A percentile compares a stretch with the other conserved stretches of the same genome.
Conservation (phyloP, 495 filamentous ascomycete species). For the Podospora pseudoanserina region DNA sequence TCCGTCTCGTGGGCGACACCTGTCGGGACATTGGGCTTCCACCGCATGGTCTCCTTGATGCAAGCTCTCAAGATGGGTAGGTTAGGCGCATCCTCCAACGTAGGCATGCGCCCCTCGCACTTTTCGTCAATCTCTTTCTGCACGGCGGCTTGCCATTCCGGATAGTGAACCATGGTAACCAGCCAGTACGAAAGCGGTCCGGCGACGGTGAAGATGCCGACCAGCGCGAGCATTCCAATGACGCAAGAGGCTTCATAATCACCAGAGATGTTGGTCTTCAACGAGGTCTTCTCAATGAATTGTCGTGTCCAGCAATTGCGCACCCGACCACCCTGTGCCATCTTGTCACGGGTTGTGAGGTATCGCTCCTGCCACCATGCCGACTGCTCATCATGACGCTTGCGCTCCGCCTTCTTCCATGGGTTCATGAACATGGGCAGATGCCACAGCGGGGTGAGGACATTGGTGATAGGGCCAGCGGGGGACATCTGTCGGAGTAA, state of each 20-base stretch:
- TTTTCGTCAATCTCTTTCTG: constrained; percentile 54
- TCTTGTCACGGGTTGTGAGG: constrained; percentile 21
- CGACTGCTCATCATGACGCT: constrained; percentile 40
- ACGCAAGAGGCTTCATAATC: constrained; percentile 41
- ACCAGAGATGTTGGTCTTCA: constrained; percentile 36
- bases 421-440: constrained; percentile 37
- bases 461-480: constrained; percentile 44
- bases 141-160: constrained; percentile 38
- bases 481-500: constrained; percentile 43
- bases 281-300: constrained; percentile 35
- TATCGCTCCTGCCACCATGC: constrained; percentile 40
- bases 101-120: constrained; percentile 41
- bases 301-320: constrained; percentile 37
- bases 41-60: constrained; percentile 48
- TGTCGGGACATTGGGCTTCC: constrained; percentile 48
- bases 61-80: constrained; percentile 50
- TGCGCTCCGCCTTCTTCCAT: constrained; percentile 40
- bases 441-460: constrained; percentile 42
- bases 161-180: constrained; percentile 40
- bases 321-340: constrained; percentile 24
- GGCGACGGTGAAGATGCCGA: constrained; percentile 44
- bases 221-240: constrained; percentile 41
- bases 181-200: constrained; percentile 43
- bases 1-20: constrained; percentile 46
- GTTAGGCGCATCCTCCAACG: constrained; percentile 38